Base-by-base conservation (phyloP, 75 land plant species). In the Picea glauca region DNA sequence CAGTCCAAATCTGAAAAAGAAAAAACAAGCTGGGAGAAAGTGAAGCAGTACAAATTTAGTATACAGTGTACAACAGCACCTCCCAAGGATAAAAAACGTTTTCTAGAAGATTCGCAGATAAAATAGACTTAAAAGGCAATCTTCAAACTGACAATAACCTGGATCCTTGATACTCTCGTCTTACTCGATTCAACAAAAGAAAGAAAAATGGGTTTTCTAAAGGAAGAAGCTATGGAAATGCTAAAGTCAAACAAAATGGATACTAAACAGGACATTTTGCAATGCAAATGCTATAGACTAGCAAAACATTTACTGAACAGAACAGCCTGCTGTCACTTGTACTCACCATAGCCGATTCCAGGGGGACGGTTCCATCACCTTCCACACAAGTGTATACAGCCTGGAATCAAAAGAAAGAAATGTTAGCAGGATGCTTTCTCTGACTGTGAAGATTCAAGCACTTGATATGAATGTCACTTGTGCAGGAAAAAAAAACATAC, bases 301-400 rank as follows among this genome's bases (percentile, higher is more conserved):
- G 56, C 12, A 50, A 50, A 50, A 50, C 56, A 50, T 50, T 50
- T 50, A 50, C 56, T 50, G 56, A 75, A 15, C 77, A 32, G 32
- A 58, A 77, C 20, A 23, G 32, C 32, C 17, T 9, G 33, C 72
- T 11, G n/a, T 70, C 58, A 21, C 75, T 57, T 5, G 59, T 31
- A 76, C 62, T n/a, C 79, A 95, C 99, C 99, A 83, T 87, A 13
- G 98, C 92, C 76, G 98, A 97, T 85, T 92, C 98, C 5, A 78
- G 31, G 61, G 99, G 98, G 76, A 96, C 99, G 58, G 99, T 92
- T 60, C 99, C 99, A 84, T 97, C 99, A 60, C 99, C 99, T 91
- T 92, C 90, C 65, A 94, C 91, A 83, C 78, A 91, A 2, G 84
- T 76, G 40, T 93, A 97, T 18, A 83, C 78, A 59, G 98, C 85